These are phyloP conservation scores for Penicillium manginii DNA, from an alignment of 495 filamentous ascomycete species.

Conservation along the genomic window DNA sequence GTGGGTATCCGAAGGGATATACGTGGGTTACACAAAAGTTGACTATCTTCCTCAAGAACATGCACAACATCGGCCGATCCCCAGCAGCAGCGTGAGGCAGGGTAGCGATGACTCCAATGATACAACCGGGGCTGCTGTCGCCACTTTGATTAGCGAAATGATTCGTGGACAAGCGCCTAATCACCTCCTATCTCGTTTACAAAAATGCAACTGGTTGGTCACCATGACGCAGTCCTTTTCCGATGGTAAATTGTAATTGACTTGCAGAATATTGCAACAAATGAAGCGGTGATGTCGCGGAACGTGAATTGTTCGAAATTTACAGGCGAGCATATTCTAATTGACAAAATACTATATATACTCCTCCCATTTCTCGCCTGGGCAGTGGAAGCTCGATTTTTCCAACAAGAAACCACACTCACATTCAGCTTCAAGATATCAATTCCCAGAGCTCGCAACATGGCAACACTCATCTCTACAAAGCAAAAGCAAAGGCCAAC, in stretches of 20 bases:
- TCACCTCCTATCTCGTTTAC: neutral
- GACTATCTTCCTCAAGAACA: neutral
- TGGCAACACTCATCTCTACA: constrained; percentile 1
- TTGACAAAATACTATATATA: neutral
- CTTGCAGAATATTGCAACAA: neutral
- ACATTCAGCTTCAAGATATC: neutral
- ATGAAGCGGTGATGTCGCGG: neutral
- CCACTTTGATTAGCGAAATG: neutral
- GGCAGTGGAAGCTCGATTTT: neutral
- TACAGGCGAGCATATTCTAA: neutral
- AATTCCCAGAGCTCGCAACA: neutral
- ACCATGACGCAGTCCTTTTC: neutral
- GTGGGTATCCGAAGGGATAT: constrained; percentile 4
- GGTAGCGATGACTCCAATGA: neutral
- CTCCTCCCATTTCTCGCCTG: neutral
- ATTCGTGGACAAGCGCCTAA: neutral
- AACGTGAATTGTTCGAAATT: neutral
- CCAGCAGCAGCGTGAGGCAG: neutral
- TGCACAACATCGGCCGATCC: neutral
- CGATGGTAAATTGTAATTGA: neutral
- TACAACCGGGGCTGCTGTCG: neutral
- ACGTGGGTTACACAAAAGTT: neutral
- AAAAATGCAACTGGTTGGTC: neutral
- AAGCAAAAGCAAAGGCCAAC: neutral
- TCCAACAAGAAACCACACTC: neutral